These are phyloP conservation scores for Saussurea involucrata DNA, from an alignment of 129 eudicot species.

Conservation along the genomic window DNA sequence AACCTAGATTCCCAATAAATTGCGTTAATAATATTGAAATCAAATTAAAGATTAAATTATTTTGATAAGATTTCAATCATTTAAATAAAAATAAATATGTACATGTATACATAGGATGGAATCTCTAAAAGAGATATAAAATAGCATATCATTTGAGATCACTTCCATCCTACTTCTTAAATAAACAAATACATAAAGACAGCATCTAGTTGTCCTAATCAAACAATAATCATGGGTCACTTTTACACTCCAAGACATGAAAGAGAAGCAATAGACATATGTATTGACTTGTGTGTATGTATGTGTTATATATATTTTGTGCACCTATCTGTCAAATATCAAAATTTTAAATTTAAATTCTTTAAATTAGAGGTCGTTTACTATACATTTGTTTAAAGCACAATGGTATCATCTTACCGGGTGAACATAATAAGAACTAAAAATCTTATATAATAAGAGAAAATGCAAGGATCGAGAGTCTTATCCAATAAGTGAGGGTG, in stretches of 20 bases:
- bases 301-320: background rate
- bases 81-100: background rate
- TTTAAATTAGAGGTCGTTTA: too few relatives aligned
- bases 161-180: constrained; percentile 4
- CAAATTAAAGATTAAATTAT: background rate
- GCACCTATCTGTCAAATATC: background rate
- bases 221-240: constrained; percentile 18
- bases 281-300: background rate
- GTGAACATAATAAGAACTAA: too few relatives aligned
- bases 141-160: constrained; percentile 1
- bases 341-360: background rate
- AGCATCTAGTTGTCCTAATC: constrained; percentile 18
- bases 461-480: too few relatives aligned
- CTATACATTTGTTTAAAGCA: too few relatives aligned
- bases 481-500: too few relatives aligned
- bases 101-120: background rate
- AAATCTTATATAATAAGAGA: too few relatives aligned
- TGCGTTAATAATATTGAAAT: background rate
- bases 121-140: background rate
- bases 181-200: constrained; percentile 7
- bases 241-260: constrained; percentile 1
- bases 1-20: too few relatives aligned
- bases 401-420: too few relatives aligned
- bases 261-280: background rate
- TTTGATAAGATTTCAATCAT: background rate